Conservation (phyloP, 441 rosid genomes). For the Erodium texanum region DNA sequence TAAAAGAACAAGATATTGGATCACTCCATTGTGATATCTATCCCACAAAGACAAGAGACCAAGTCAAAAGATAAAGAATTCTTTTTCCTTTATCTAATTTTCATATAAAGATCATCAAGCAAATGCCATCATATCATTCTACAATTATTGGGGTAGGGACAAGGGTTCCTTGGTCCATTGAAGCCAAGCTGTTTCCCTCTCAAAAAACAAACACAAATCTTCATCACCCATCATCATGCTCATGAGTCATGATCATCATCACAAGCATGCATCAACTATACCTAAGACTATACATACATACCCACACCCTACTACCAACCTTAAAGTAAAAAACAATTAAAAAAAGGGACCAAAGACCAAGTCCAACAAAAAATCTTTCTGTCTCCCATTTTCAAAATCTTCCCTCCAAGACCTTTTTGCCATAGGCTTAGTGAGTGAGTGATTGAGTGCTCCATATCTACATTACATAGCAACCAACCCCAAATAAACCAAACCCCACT, state of each 20-base stretch:
- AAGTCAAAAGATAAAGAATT: neutral
- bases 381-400: constrained; percentile 40
- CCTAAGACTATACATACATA: neutral
- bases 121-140: constrained; percentile 34
- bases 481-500: constrained; percentile 1
- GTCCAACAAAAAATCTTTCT: constrained; percentile 9
- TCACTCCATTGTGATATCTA: no score
- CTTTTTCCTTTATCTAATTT: no score
- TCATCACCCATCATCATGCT: constrained; percentile 7
- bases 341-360: neutral
- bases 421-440: neutral
- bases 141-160: constrained; percentile 59
- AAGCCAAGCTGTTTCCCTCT: constrained; percentile 64
- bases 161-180: constrained; percentile 29
- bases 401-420: constrained; percentile 13
- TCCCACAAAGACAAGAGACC: no score
- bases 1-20: no score
- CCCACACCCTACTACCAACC: constrained; percentile 25
- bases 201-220: constrained; percentile 16
- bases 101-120: no score
- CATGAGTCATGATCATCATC: constrained; percentile 10
- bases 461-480: neutral
- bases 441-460: neutral
- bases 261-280: constrained; percentile 28
- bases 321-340: constrained; percentile 20